Evolutionary conservation across 495 filamentous ascomycete species (phyloP).

Genomic region (Choiromyces venosus): DNA sequence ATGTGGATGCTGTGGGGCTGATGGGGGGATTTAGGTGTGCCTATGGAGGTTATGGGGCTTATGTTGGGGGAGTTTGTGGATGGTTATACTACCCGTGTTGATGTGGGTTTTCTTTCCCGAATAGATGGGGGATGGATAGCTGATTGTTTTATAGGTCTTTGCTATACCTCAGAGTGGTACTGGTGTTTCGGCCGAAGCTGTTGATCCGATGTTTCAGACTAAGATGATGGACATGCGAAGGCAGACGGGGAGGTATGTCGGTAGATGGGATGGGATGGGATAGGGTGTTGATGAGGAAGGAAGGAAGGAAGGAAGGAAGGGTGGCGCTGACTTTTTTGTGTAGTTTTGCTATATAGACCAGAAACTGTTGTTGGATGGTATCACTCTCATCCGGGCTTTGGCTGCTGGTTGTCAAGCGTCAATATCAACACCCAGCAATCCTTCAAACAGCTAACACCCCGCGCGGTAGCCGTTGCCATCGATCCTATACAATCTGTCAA

Average conservation of each 20-base stretch:
- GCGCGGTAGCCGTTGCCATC: slow-evolving; percentile 93
- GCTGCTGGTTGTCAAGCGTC: slow-evolving; percentile 96
- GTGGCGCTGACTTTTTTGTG: slow-evolving; percentile 19
- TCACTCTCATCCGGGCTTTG: slow-evolving; percentile 97
- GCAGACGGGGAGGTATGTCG: slow-evolving; percentile 82
- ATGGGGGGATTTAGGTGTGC: slow-evolving; percentile 57
- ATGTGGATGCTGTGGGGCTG: background rate
- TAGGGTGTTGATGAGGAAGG: background rate
- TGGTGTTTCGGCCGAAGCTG: slow-evolving; percentile 95
- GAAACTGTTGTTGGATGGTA: slow-evolving; percentile 99
- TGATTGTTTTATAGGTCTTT: slow-evolving; percentile 49
- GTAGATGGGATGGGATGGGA: slow-evolving; percentile 8
- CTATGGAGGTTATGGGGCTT: slow-evolving; percentile 99
- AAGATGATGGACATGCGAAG: slow-evolving; percentile 99
- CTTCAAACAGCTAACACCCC: slow-evolving; percentile 93
- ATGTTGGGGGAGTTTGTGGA: slow-evolving; percentile 99
- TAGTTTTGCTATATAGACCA: slow-evolving; percentile 53
- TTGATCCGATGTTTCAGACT: slow-evolving; percentile 93
- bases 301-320: background rate
- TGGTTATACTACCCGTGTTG: slow-evolving; percentile 94
- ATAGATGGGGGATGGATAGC: background rate
- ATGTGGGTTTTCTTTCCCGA: slow-evolving; percentile 52
- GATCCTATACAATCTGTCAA: slow-evolving; percentile 99
- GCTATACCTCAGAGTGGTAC: slow-evolving; percentile 99
- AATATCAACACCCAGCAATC: slow-evolving; percentile 99